These are phyloP conservation scores for Venturia aucupariae DNA, from an alignment of 2,329 filamentous ascomycete genomes.

Conservation along the genomic window DNA sequence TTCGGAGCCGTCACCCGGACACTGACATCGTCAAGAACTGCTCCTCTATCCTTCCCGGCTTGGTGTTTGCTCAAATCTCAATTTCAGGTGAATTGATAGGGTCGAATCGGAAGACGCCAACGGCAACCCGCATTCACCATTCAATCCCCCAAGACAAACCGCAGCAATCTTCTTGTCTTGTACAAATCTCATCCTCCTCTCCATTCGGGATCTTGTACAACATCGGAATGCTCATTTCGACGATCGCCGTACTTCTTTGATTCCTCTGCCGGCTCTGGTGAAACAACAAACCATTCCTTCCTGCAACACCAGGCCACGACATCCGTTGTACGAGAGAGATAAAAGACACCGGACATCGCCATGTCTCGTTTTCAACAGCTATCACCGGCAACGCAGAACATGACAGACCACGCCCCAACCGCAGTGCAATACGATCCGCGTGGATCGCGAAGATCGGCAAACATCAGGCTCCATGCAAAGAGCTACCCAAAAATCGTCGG, in stretches of 20 bases:
- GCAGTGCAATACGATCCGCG: slow-evolving; percentile 1
- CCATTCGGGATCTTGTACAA: neutral
- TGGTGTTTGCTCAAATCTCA: neutral
- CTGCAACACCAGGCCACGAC: neutral
- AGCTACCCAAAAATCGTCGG: neutral
- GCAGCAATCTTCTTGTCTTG: neutral
- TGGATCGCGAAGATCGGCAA: neutral
- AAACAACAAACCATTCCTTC: slow-evolving; percentile 1
- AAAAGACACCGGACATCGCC: neutral
- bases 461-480: slow-evolving; percentile 1
- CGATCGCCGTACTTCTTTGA: slow-evolving; percentile 1
- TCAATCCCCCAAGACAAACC: neutral
- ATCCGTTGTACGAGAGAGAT: neutral
- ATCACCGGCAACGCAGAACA: neutral
- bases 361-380: slow-evolving; percentile 8
- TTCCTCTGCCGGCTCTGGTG: neutral
- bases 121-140: neutral
- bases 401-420: neutral
- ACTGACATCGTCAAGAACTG: neutral
- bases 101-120: neutral
- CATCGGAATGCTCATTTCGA: slow-evolving; percentile 2
- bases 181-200: neutral
- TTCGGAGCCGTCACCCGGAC: neutral
- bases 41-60: neutral
- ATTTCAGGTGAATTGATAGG: neutral